Evolutionary conservation across 176 grass and related monocot genomes (phyloP).

Genomic region (Oryza glumipatula): DNA sequence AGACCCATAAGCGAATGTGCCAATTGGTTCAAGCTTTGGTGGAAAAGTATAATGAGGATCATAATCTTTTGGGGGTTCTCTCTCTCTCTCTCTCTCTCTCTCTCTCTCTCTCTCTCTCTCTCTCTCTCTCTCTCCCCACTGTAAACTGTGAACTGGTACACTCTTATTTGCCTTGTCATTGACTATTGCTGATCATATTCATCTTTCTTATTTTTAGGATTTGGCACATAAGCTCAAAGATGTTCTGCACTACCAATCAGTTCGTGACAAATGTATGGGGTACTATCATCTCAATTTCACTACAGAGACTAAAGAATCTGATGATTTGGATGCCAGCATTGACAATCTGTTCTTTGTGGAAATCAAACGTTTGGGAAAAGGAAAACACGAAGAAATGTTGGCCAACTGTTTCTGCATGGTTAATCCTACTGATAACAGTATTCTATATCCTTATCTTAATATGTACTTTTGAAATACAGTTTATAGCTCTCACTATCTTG

Average conservation of each 20-base stretch:
- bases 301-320: conserved; percentile 23
- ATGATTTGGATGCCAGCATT: background rate
- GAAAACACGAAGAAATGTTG: background rate
- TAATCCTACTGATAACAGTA: background rate
- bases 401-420: conserved; percentile 26
- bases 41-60: conserved; percentile 35
- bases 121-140: too few relatives aligned
- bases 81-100: background rate
- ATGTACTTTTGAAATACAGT: background rate
- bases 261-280: background rate
- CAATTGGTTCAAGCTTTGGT: background rate
- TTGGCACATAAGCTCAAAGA: conserved; percentile 28
- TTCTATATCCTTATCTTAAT: background rate
- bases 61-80: conserved; percentile 9
- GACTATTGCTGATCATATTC: background rate
- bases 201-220: conserved; percentile 32
- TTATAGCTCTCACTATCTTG: too few relatives aligned
- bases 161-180: too few relatives aligned
- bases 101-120: background rate
- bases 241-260: background rate
- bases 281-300: conserved; percentile 31
- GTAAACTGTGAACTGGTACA: too few relatives aligned
- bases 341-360: conserved; percentile 34
- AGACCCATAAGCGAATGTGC: background rate
- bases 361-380: background rate